phyloP scores from a whole-genome alignment of 805 yeast species.

The Starmerella bombicola region DNA sequence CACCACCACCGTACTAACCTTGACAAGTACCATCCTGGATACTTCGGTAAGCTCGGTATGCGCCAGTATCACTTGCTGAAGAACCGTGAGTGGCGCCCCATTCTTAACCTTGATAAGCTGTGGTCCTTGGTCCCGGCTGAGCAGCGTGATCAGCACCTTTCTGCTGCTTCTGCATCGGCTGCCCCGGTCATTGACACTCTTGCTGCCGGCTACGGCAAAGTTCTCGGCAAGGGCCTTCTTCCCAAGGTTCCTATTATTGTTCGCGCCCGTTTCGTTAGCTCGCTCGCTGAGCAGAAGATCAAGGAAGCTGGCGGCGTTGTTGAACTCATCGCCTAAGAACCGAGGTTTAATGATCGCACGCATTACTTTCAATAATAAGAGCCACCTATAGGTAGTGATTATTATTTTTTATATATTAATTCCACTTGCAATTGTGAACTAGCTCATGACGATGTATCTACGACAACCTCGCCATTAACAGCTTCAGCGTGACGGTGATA shows the following conservation, averaged over 20 bases:
- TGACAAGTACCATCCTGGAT: conserved; percentile 99
- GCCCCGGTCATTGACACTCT: conserved; percentile 99
- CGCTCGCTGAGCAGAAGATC: conserved; percentile 99
- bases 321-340: conserved; percentile 86
- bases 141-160: conserved; percentile 85
- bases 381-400: neutral
- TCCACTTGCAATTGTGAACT: neutral
- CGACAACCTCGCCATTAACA: conserved; percentile 1
- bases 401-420: neutral
- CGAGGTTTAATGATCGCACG: too few species aligned
- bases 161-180: conserved; percentile 69
- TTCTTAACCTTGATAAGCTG: conserved; percentile 93
- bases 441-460: neutral
- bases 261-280: conserved; percentile 98
- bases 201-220: conserved; percentile 99
- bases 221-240: conserved; percentile 96
- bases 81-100: conserved; percentile 95
- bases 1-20: conserved; percentile 99
- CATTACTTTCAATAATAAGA: too few species aligned
- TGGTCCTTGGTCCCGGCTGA: conserved; percentile 94
- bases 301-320: conserved; percentile 99
- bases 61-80: conserved; percentile 96
- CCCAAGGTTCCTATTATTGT: conserved; percentile 98
- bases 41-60: conserved; percentile 99
- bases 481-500: conserved; percentile 11